A percentile compares a stretch with the other conserved stretches of the same genome.
Conservation (phyloP, 106 monocot genomes). For the Dendrobium chrysotoxum region DNA sequence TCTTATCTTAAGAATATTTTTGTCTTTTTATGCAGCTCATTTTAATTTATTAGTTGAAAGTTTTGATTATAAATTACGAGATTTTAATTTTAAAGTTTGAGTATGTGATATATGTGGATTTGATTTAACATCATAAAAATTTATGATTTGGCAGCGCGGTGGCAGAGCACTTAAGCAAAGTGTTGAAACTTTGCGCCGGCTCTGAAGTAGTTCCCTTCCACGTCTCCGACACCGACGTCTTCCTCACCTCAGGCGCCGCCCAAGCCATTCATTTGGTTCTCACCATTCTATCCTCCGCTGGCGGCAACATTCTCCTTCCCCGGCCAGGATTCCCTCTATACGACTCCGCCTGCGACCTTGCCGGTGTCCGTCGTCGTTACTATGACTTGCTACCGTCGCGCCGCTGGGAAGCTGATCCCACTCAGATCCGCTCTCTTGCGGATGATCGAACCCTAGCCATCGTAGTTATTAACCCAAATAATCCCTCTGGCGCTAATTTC, state of each 20-base stretch:
- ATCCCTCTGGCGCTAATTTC: slow-evolving; percentile 78
- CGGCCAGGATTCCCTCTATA: slow-evolving; percentile 83
- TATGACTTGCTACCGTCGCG: slow-evolving; percentile 60
- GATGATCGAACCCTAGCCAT: slow-evolving; percentile 51
- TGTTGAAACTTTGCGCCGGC: not conserved
- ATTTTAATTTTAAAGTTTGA: too few species aligned
- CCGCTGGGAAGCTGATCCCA: slow-evolving; percentile 59
- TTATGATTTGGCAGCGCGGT: not conserved
- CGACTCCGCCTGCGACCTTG: slow-evolving; percentile 58
- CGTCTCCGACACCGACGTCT: slow-evolving; percentile 45
- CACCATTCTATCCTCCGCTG: slow-evolving; percentile 43
- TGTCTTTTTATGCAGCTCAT: too few species aligned
- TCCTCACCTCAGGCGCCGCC: slow-evolving; percentile 69
- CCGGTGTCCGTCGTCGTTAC: slow-evolving; percentile 61
- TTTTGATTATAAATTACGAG: too few species aligned
- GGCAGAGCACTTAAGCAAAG: slow-evolving; percentile 28
- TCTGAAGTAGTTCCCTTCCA: not conserved
- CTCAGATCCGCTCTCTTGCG: slow-evolving; percentile 30
- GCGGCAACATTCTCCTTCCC: slow-evolving; percentile 73
- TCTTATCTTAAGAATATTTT: too few species aligned
- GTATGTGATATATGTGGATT: too few species aligned
- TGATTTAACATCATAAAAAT: not conserved
- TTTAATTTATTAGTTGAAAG: too few species aligned
- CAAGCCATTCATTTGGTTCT: slow-evolving; percentile 58
- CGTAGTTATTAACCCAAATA: slow-evolving; percentile 90